phyloP scores from a whole-genome alignment of 73 alveolate genomes.

The Tetrahymena malaccensis region DNA sequence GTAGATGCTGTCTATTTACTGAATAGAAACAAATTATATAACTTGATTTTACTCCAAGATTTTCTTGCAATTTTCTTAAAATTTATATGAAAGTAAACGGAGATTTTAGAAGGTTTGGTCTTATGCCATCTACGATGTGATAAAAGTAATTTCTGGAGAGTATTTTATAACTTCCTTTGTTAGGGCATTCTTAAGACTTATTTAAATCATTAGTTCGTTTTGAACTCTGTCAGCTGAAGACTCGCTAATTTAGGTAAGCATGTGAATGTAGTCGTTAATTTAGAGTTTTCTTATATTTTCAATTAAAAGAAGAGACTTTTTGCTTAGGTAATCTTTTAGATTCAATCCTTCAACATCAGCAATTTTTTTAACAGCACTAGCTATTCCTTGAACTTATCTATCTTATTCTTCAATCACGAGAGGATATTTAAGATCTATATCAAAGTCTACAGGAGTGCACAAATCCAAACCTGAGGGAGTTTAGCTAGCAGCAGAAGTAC shows the following conservation, averaged over 20 bases:
- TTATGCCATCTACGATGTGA: neutral
- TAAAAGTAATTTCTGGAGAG: neutral
- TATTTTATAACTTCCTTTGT: neutral
- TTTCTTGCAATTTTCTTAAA: neutral
- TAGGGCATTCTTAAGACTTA: neutral
- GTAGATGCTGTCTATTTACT: neutral
- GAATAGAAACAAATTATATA: neutral
- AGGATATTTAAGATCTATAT: neutral
- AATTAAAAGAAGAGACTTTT: neutral
- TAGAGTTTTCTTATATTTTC: neutral
- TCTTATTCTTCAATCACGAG: neutral
- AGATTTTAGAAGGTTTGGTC: neutral
- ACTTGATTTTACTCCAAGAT: neutral
- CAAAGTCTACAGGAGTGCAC: neutral
- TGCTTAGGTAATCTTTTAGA: neutral
- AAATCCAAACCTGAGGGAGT: neutral
- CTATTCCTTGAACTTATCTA: neutral
- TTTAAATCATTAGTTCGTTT: neutral
- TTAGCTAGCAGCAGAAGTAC: neutral
- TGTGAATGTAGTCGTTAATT: neutral
- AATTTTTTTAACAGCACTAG: neutral
- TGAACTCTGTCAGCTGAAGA: neutral
- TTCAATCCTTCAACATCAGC: neutral
- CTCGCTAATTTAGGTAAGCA: neutral
- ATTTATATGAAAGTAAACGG: neutral